These are phyloP conservation scores for Ophiostoma tasmaniense DNA, from an alignment of 2,329 filamentous ascomycete species.

Conservation along the genomic window DNA sequence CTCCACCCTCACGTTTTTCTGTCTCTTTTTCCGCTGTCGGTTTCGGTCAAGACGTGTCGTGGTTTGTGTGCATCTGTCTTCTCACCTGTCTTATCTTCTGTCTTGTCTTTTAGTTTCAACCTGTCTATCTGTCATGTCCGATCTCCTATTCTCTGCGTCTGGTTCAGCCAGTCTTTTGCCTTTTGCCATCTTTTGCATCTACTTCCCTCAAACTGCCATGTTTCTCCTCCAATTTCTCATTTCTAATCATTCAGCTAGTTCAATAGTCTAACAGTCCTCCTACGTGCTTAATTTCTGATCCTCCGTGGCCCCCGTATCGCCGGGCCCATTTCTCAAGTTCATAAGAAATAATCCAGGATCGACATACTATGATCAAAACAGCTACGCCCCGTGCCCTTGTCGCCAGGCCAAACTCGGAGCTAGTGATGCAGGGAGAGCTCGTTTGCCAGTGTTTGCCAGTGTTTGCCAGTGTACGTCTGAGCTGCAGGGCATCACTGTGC, in stretches of 20 bases:
- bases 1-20: neutral
- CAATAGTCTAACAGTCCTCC: neutral
- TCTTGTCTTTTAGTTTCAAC: too few relatives aligned
- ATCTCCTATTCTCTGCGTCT: neutral
- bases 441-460: neutral
- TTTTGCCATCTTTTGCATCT: neutral
- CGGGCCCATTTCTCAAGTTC: neutral
- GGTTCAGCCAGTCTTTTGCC: neutral
- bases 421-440: neutral
- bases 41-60: neutral
- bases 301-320: neutral
- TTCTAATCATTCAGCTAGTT: neutral
- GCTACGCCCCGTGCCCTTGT: slow-evolving; percentile 4
- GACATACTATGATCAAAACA: neutral
- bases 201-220: too few relatives aligned
- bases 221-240: neutral
- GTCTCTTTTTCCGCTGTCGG: neutral
- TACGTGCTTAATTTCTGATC: neutral
- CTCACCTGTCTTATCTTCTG: too few relatives aligned
- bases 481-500: neutral
- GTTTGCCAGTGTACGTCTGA: neutral
- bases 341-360: neutral
- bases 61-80: neutral
- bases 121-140: neutral
- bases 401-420: neutral